phyloP scores from a whole-genome alignment of 2,329 filamentous ascomycete genomes.

The Diaporthe australafricana region DNA sequence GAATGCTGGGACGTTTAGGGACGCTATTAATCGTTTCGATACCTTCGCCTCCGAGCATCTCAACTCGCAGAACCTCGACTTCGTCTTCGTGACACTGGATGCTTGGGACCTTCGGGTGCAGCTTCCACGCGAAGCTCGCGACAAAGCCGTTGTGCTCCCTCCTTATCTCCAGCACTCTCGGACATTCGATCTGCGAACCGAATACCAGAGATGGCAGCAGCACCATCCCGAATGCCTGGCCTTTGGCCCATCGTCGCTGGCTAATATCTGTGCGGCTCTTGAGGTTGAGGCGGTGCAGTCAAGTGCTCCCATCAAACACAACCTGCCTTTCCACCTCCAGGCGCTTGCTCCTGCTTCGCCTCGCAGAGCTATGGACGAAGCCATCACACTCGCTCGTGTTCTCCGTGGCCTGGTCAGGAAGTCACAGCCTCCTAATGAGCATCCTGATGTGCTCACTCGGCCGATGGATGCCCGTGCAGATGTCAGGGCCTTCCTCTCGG shows the following conservation, averaged over 20 bases:
- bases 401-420: constrained; percentile 94
- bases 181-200: constrained; percentile 95
- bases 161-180: constrained; percentile 98
- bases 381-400: constrained; percentile 91
- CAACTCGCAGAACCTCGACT: constrained; percentile 90
- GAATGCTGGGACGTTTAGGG: constrained; percentile 95
- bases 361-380: constrained; percentile 96
- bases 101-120: constrained; percentile 99
- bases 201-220: constrained; percentile 98
- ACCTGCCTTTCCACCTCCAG: constrained; percentile 96
- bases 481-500: constrained; percentile 93
- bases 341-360: constrained; percentile 95
- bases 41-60: constrained; percentile 93
- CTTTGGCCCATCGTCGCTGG: constrained; percentile 93
- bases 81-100: constrained; percentile 98
- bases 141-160: constrained; percentile 96
- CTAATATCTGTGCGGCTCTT: constrained; percentile 97
- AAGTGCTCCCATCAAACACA: constrained; percentile 98
- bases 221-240: constrained; percentile 98
- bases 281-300: constrained; percentile 98
- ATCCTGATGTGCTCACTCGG: constrained; percentile 92
- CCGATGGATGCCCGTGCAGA: constrained; percentile 98
- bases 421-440: constrained; percentile 92
- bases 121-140: constrained; percentile 94
- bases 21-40: constrained; percentile 96